phyloP scores from a whole-genome alignment of 208 protist genomes.

The Leishmania martiniquensis region DNA sequence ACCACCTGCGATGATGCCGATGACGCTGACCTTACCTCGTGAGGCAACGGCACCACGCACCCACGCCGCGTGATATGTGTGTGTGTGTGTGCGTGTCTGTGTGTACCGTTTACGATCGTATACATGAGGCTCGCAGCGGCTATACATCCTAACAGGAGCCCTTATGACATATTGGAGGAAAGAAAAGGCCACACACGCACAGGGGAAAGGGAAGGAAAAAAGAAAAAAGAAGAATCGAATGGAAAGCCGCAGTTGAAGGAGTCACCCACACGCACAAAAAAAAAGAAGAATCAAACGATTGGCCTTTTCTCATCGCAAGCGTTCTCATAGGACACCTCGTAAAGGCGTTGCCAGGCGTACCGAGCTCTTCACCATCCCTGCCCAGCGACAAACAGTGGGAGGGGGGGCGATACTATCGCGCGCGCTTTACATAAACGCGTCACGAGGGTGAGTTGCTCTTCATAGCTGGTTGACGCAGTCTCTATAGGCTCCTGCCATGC shows the following conservation, averaged over 20 bases:
- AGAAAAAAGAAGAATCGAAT: background rate
- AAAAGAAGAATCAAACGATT: background rate
- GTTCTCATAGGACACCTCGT: too few species aligned
- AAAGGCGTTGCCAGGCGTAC: background rate
- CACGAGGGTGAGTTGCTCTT: background rate
- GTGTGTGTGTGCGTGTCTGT: too few species aligned
- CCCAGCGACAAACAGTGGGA: background rate
- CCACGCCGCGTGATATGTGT: too few species aligned
- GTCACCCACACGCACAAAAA: background rate
- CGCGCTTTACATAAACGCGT: background rate
- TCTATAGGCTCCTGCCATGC: background rate
- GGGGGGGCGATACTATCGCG: background rate
- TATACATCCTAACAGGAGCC: background rate
- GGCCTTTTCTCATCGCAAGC: background rate
- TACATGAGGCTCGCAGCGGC: background rate
- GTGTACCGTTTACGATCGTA: too few species aligned
- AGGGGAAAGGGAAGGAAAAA: too few species aligned
- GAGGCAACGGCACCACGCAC: background rate
- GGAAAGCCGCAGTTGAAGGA: too few species aligned
- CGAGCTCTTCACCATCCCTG: background rate
- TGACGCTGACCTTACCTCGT: slow-evolving; percentile 51
- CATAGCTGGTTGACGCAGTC: background rate
- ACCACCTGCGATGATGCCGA: slow-evolving; percentile 74
- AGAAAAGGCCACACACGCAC: too few species aligned
- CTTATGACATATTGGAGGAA: background rate